A percentile compares a stretch with the other conserved stretches of the same genome.
Conservation (phyloP, 2,329 filamentous ascomycete species). For the Macrophomina pseudophaseolina region DNA sequence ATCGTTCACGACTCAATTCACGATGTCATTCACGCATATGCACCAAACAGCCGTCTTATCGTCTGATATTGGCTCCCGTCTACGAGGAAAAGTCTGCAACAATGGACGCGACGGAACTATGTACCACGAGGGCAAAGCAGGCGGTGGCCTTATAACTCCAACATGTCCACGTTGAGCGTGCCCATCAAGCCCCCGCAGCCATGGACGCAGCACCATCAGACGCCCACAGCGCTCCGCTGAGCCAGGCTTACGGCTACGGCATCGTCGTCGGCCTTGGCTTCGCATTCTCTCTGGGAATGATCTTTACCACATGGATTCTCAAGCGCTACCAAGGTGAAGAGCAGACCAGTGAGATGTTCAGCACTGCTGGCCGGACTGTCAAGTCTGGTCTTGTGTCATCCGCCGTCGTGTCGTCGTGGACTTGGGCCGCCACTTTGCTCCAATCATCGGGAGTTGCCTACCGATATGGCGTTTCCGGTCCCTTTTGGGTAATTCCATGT, state of each 20-base stretch:
- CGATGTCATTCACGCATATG: no score
- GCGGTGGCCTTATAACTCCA: background rate
- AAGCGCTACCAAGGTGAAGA: slow-evolving; percentile 75
- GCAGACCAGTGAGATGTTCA: slow-evolving; percentile 93
- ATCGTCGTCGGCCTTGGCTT: slow-evolving; percentile 78
- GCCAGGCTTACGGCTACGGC: slow-evolving; percentile 75
- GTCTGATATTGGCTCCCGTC: no score
- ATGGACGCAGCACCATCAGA: background rate
- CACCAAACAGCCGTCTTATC: no score
- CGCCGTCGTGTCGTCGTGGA: slow-evolving; percentile 95
- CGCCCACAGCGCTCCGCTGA: slow-evolving; percentile 37
- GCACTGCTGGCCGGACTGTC: slow-evolving; percentile 84
- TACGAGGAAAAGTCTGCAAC: no score
- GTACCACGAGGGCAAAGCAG: no score
- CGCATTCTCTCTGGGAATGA: slow-evolving; percentile 76
- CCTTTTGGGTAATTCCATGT: background rate
- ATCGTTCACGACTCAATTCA: no score
- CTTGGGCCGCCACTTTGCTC: slow-evolving; percentile 83
- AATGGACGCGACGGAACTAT: no score
- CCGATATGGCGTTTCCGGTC: slow-evolving; percentile 55
- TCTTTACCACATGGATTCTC: slow-evolving; percentile 70
- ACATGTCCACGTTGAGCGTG: background rate
- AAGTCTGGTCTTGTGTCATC: slow-evolving; percentile 87
- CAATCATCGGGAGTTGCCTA: slow-evolving; percentile 85
- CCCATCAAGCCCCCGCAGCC: background rate